Base-by-base conservation (phyloP, 2,329 filamentous ascomycete species). In the Pestalotiopsis sp. region DNA sequence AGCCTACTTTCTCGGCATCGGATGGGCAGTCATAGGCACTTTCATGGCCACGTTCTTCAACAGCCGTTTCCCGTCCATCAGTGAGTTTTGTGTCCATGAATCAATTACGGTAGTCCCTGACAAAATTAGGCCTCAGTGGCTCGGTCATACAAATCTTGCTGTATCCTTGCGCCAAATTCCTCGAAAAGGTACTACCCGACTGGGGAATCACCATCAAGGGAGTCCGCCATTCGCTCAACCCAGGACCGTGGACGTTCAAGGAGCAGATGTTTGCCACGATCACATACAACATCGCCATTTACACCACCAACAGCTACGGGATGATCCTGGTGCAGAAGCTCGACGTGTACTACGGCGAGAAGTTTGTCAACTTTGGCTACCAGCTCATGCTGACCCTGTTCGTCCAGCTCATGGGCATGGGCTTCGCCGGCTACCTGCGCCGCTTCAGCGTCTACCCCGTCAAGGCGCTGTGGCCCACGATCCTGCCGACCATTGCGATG, bases 131-230 rank as follows among this genome's bases (percentile, higher is more conserved):
- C 14, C 40, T 66, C 36, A 61, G 57, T 41, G 65, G 65, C 27
- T 66, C 77, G 9, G 81, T 83, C 5, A 80, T 82, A 64, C 84
- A 86, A 73, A 82, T 86, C 57, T 75, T 85, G 3, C 78, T 85
- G 0, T 85, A 79, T 20, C 86, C 85, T 0, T 79, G 83, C 23
- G 85, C 81, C 4, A 82, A 82, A 57, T 75, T 80, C 7, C 77
- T 85, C 41, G 83, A 83, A 13, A 80, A 72, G 56, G 70, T 78
- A 14, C 72, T 87, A 0, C 85, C 85, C 0, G 80, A 83, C 65
- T 84, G 81, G 78, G 81, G 82, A 4, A 68, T 87, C 67, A 82
- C 78, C 0, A 66, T 86, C 4, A 78, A 78, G 6, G 81, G 81
- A 20, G 79, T 78, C 1, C 76, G 78, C 20, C 77, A 78, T 41